phyloP scores from a whole-genome alignment of 2,329 filamentous ascomycete genomes.

The Colletotrichum nymphaeae region DNA sequence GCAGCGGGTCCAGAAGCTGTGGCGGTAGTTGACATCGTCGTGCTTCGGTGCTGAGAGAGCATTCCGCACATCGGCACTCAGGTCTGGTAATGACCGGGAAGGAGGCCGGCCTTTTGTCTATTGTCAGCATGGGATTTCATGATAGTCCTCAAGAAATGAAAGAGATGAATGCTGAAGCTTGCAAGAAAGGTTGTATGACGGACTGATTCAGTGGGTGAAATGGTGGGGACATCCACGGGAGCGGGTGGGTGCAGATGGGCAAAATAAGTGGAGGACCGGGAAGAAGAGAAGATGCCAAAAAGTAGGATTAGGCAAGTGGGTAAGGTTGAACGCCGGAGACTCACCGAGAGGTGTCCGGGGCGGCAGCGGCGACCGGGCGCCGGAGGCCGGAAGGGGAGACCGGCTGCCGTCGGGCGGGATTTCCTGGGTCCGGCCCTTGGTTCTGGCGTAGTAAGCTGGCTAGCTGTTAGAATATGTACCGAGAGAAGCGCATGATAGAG shows the following conservation, averaged over 20 bases:
- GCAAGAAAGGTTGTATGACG: background rate
- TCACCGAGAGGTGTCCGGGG: constrained; percentile 29
- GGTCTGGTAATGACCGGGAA: constrained; percentile 30
- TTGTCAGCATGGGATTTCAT: background rate
- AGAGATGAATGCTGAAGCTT: background rate
- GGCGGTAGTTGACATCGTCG: constrained; percentile 23
- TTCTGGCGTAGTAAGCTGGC: constrained; percentile 33
- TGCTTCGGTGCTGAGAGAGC: constrained; percentile 27
- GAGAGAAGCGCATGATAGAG: background rate
- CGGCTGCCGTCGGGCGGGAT: constrained; percentile 33
- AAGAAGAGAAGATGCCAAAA: background rate
- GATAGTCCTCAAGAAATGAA: background rate
- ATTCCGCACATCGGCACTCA: constrained; percentile 32
- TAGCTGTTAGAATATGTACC: background rate
- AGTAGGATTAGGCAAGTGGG: constrained; percentile 16
- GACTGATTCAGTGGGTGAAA: background rate
- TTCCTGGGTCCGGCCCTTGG: constrained; percentile 34
- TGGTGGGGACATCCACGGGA: background rate
- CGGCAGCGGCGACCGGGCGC: constrained; percentile 30
- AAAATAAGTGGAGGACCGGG: background rate
- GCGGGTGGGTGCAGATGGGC: background rate
- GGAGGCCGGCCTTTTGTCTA: background rate
- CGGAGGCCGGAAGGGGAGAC: constrained; percentile 22
- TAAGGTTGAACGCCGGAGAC: constrained; percentile 10
- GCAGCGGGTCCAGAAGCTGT: constrained; percentile 33